These are phyloP conservation scores for Emergomyces pasteurianus DNA, from an alignment of 2,329 filamentous ascomycete genomes.

Conservation along the genomic window DNA sequence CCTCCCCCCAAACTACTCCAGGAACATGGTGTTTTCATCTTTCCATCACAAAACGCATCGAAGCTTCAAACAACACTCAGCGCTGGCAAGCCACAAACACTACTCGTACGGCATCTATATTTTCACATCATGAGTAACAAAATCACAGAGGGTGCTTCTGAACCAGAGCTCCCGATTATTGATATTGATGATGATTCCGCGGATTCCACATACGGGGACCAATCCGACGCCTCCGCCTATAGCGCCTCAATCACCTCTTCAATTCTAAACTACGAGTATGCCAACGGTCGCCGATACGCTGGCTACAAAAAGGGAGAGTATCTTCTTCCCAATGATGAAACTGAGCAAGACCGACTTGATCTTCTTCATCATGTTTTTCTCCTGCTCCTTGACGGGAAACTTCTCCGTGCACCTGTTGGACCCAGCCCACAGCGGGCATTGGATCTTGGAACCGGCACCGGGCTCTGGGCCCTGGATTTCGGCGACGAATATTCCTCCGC, in stretches of 20 bases:
- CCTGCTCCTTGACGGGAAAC: constrained; percentile 13
- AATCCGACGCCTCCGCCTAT: neutral
- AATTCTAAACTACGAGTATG: constrained; percentile 25
- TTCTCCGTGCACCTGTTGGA: constrained; percentile 15
- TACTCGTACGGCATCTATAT: neutral
- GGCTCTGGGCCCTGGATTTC: constrained; percentile 33
- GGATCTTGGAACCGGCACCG: constrained; percentile 30
- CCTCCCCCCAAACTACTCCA: no score
- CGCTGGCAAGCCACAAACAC: neutral
- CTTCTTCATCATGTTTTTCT: neutral
- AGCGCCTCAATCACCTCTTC: constrained; percentile 17
- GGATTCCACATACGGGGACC: neutral
- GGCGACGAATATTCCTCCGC: constrained; percentile 28
- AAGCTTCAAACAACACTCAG: neutral
- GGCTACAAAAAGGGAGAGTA: constrained; percentile 17
- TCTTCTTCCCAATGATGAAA: constrained; percentile 23
- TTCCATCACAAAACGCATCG: neutral
- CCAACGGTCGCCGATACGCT: constrained; percentile 30
- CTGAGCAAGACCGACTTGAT: constrained; percentile 20
- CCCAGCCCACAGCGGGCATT: constrained; percentile 20
- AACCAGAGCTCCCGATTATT: neutral
- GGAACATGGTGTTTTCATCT: no score
- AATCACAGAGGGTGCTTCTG: neutral
- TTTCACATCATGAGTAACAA: neutral
- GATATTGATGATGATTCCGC: neutral